Evolutionary conservation across 371 early-diverging fungal genomes (phyloP), one percentile per base, ranked within the genome.

Genomic region (Thermomucor indicae-seudaticae): DNA sequence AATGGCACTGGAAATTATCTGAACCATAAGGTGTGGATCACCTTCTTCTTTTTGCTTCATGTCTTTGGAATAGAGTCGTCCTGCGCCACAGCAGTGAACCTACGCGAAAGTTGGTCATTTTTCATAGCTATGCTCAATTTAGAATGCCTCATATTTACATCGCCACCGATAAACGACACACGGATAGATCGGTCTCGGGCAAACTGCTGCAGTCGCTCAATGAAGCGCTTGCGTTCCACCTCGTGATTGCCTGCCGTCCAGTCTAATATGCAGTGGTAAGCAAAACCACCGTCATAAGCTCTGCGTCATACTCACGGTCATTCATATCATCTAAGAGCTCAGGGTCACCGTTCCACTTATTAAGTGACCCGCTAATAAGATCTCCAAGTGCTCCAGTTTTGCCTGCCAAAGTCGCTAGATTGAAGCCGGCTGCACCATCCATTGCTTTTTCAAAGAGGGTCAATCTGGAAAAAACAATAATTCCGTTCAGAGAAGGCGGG

Each of bases 81-180:
- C 89, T 17, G 83, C 77, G 10, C 86, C 92, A 44, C 84, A 79
- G 53, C 89, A 89, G 58, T 94, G 95, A 3, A 71, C 71, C 60
- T 64, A 47, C 11, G 5, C 11, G 10, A 44, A 3, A 38, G 28
- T 24, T n/a, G n/a, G n/a, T n/a, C n/a, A n/a, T n/a, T n/a, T n/a
- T n/a, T n/a, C n/a, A n/a, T n/a, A n/a, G n/a, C n/a, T n/a, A n/a
- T n/a, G n/a, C n/a, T n/a, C n/a, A n/a, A n/a, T n/a, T n/a, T n/a
- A n/a, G n/a, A n/a, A n/a, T 16, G 19, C 5, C 20, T 22, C 22
- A 12, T 25, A 37, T 60, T 46, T 38, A 92, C 93, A 61, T 93
- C 94, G 30, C 92, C 94, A 4, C 84, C 82, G 10, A 92, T 60
- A 57, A 92, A 86, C 0, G 86, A 85, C n/a, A 91, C 84, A n/a